These are phyloP conservation scores for Phaeosphaeria sp. DNA, from an alignment of 2,329 filamentous ascomycete species.

Conservation along the genomic window DNA sequence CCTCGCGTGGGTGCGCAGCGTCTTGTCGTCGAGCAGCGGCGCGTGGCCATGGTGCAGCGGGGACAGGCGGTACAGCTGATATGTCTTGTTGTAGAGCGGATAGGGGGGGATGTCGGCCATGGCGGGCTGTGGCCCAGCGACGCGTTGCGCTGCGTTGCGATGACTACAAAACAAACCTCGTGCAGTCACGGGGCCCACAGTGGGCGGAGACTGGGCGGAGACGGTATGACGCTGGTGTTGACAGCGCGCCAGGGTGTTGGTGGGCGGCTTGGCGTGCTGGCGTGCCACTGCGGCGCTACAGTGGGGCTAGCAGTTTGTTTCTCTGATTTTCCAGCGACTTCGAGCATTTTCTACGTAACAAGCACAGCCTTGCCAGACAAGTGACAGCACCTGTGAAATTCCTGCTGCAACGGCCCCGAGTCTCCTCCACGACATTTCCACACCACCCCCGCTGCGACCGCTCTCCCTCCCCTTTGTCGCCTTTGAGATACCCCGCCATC, in stretches of 20 bases:
- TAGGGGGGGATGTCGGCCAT: constrained; percentile 48
- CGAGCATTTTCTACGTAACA: constrained; percentile 8
- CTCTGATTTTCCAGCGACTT: constrained; percentile 8
- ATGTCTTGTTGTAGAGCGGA: constrained; percentile 61
- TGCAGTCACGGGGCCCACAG: not conserved
- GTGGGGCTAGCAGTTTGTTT: constrained; percentile 8
- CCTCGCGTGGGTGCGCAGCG: constrained; percentile 55
- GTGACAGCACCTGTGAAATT: not conserved
- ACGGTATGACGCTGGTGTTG: constrained; percentile 16
- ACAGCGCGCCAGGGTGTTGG: constrained; percentile 3
- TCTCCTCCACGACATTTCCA: constrained; percentile 11
- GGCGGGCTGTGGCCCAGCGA: not conserved
- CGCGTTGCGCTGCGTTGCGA: constrained; percentile 1
- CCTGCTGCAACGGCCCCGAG: constrained; percentile 4
- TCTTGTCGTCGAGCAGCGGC: constrained; percentile 43
- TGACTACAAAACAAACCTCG: not conserved
- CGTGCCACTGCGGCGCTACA: constrained; percentile 1
- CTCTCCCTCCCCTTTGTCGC: constrained; percentile 15
- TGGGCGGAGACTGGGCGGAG: not conserved
- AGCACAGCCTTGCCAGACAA: not conserved
- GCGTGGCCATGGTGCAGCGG: constrained; percentile 58
- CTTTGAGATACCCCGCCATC: constrained; percentile 37
- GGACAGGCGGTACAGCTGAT: constrained; percentile 60
- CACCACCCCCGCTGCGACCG: constrained; percentile 10
- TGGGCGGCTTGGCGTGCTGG: constrained; percentile 4